Evolutionary conservation across 1,284 basidiomycete species (phyloP), one percentile per base, ranked within the genome.

Genomic region (Paramarasmius palmivorus): DNA sequence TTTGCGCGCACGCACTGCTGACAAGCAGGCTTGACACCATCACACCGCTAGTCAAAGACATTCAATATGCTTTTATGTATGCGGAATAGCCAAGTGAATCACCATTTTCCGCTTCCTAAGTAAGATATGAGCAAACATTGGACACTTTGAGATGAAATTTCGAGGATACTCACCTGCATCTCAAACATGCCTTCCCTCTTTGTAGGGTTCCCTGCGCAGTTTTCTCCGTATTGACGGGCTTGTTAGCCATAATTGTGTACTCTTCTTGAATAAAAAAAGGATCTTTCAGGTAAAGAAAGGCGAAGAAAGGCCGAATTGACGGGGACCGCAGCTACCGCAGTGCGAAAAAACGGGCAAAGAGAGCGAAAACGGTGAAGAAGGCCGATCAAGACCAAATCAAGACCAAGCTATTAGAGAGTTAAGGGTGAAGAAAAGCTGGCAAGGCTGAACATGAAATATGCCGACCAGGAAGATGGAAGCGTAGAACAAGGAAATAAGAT

Each of bases 91-190:
- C 49, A 50, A 35, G n/a, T 32, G 38, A 49, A 60, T 50, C 59
- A 88, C 88, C 86, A 91, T 89, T 71, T 90, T 90, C 58, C 88
- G 80, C 71, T 90, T 59, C 68, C 88, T 87, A 62, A 53, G 55
- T 35, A 54, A 59, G 58, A 45, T 42, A 44, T 37, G 44, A 50
- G 47, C 53, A 39, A 42, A 25, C 49, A 38, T 40, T 14, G 42
- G 45, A 35, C 22, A 32, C 6, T 32, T 32, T 32, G 29, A 54
- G 54, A 37, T 61, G 55, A 44, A 41, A 39, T 23, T 32, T 50
- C 20, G 52, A 52, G 54, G 41, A 51, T 35, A 71, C 74, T 49
- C 51, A 80, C 79, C 81, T 79, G 76, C 84, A 87, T 70, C 84
- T 75, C 56, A 86, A 71, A 72, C 84, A 87, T 53, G 84, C 84